Conservation (phyloP, 257 asterid species). For the Striga asiatica region DNA sequence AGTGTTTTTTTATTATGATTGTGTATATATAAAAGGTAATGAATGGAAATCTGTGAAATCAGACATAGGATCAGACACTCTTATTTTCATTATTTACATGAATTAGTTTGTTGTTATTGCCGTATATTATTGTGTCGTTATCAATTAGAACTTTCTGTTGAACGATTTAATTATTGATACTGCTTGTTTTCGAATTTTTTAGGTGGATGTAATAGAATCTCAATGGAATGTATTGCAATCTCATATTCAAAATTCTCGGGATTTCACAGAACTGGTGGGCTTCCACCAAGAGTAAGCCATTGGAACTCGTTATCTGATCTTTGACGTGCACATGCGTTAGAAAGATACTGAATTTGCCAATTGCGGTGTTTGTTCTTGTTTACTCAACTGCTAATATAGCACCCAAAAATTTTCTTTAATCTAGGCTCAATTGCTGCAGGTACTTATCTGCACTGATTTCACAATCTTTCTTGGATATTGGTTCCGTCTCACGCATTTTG, state of each 20-base stretch:
- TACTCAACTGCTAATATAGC: neutral
- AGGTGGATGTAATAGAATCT: constrained; percentile 99
- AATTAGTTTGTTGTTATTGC: neutral
- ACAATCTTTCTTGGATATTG: constrained; percentile 93
- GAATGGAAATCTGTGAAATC: too few relatives aligned
- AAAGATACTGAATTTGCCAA: neutral
- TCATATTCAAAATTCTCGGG: constrained; percentile 81
- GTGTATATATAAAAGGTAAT: too few relatives aligned
- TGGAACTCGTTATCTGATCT: constrained; percentile 2
- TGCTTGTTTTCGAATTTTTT: constrained; percentile 18
- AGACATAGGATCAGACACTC: neutral
- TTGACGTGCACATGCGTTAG: neutral
- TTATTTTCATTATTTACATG: constrained; percentile 2
- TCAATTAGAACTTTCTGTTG: constrained; percentile 7
- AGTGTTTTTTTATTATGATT: too few relatives aligned
- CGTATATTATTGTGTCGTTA: neutral
- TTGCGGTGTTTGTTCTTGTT: constrained; percentile 1
- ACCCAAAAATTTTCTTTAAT: constrained; percentile 3
- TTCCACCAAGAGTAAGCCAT: constrained; percentile 81
- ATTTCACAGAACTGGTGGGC: constrained; percentile 87
- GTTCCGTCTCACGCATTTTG: constrained; percentile 93
- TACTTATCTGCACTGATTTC: constrained; percentile 86
- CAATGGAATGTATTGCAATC: constrained; percentile 95
- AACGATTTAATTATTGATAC: constrained; percentile 8
- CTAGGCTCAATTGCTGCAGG: constrained; percentile 37